These are phyloP conservation scores for Suhomyces canberraensis DNA, from an alignment of 805 yeast species.

Conservation along the genomic window DNA sequence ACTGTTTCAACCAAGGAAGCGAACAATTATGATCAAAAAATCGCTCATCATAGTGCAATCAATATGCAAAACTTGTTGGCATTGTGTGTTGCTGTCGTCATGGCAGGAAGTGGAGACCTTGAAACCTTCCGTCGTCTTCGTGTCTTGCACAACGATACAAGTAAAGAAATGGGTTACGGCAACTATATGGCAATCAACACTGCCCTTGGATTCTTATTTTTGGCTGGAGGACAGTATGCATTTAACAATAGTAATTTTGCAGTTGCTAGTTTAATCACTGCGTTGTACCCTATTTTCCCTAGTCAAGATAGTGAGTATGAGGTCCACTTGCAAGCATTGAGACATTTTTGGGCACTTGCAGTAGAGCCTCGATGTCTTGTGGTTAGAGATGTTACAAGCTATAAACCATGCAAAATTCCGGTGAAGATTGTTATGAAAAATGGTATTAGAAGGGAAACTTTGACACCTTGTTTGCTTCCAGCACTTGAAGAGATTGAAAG, in stretches of 20 bases:
- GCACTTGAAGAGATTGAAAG: conserved; percentile 46
- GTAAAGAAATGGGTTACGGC: conserved; percentile 53
- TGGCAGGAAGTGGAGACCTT: conserved; percentile 92
- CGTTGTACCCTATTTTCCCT: conserved; percentile 77
- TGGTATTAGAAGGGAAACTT: conserved; percentile 31
- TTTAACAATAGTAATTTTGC: conserved; percentile 61
- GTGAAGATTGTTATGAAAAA: conserved; percentile 37
- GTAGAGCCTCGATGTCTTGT: conserved; percentile 80
- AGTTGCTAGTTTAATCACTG: conserved; percentile 64
- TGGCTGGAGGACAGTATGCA: conserved; percentile 92
- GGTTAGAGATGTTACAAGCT: conserved; percentile 64
- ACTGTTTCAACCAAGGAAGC: conserved; percentile 41
- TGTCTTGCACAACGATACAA: conserved; percentile 59
- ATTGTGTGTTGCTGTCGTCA: conserved; percentile 64
- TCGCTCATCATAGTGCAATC: conserved; percentile 52
- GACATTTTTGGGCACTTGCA: conserved; percentile 89
- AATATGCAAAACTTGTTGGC: conserved; percentile 58
- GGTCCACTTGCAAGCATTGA: conserved; percentile 75
- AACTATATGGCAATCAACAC: conserved; percentile 73
- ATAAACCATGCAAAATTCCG: conserved; percentile 49
- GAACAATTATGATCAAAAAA: conserved; percentile 52
- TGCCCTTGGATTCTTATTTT: conserved; percentile 81
- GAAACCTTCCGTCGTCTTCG: conserved; percentile 72
- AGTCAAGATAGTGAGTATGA: conserved; percentile 40
- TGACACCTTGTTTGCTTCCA: conserved; percentile 72